phyloP scores from a whole-genome alignment of 345 rosid genomes.

The Triadica sebifera region DNA sequence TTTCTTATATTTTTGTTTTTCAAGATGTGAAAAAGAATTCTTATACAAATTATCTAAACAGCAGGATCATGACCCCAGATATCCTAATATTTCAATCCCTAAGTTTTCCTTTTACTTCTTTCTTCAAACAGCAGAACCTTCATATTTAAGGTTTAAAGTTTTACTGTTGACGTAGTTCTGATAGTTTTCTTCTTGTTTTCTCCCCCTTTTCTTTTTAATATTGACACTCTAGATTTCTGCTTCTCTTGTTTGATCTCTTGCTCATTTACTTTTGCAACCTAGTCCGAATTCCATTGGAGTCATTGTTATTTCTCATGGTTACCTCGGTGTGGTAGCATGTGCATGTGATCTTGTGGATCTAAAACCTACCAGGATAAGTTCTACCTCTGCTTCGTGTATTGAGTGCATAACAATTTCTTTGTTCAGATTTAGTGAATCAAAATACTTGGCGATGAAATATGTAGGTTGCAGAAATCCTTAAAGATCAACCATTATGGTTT shows the following conservation, averaged over 20 bases:
- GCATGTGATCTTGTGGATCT: slow-evolving; percentile 99
- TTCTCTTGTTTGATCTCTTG: neutral
- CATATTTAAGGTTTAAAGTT: neutral
- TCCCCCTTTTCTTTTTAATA: neutral
- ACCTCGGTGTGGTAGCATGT: slow-evolving; percentile 99
- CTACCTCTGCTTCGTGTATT: neutral
- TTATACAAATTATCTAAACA: neutral
- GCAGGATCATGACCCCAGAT: neutral
- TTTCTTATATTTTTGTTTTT: neutral
- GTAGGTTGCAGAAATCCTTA: slow-evolving; percentile 98
- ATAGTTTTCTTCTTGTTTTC: neutral
- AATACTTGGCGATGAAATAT: neutral
- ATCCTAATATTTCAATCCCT: neutral
- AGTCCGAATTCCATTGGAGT: slow-evolving; percentile 99
- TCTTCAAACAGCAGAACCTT: neutral
- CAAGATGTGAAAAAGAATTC: neutral
- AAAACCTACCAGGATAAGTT: slow-evolving; percentile 93
- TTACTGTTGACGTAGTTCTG: too few species aligned
- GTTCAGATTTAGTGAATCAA: neutral
- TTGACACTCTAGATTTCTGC: neutral
- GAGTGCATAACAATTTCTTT: neutral
- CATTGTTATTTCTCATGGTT: slow-evolving; percentile 99
- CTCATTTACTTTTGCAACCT: slow-evolving; percentile 54
- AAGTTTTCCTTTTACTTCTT: neutral
- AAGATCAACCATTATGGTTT: slow-evolving; percentile 95